A percentile compares a stretch with the other conserved stretches of the same genome.
phyloP scores from a whole-genome alignment of 208 protist genomes.

The Porcisia hertigi region DNA sequence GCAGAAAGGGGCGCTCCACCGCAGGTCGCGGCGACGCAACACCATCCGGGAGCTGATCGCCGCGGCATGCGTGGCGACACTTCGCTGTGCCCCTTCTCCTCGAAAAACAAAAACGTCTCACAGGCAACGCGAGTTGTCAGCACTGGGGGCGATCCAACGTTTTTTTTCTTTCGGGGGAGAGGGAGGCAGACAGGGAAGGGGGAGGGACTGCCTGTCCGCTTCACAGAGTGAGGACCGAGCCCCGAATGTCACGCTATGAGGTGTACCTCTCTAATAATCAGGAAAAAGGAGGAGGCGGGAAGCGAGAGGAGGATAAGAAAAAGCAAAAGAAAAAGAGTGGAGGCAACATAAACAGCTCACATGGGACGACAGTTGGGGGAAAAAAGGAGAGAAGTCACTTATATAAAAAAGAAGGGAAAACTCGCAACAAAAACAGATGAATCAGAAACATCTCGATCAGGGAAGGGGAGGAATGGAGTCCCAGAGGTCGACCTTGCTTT shows the following conservation, averaged over 20 bases:
- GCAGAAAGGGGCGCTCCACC: not conserved
- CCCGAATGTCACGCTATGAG: no score
- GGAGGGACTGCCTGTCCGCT: not conserved
- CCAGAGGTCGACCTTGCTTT: not conserved
- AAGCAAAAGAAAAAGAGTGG: constrained; percentile 3
- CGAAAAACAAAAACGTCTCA: not conserved
- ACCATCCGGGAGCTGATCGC: not conserved
- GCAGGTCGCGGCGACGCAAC: not conserved
- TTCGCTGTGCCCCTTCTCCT: not conserved
- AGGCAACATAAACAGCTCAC: no score
- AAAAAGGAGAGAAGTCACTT: not conserved
- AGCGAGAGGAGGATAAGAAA: not conserved
- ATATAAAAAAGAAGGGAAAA: no score
- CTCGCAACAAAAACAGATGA: constrained; percentile 1
- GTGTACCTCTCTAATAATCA: no score
- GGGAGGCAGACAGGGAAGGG: not conserved
- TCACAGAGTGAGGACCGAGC: no score
- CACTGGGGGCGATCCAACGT: no score
- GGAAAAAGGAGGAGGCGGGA: not conserved
- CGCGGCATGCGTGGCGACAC: not conserved
- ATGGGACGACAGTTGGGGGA: not conserved
- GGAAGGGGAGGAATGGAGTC: not conserved
- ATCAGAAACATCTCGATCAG: not conserved
- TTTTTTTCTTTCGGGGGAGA: no score
- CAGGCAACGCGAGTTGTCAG: no score